These are phyloP conservation scores for Alternaria burnsii DNA, from an alignment of 2,329 filamentous ascomycete genomes.

Conservation along the genomic window DNA sequence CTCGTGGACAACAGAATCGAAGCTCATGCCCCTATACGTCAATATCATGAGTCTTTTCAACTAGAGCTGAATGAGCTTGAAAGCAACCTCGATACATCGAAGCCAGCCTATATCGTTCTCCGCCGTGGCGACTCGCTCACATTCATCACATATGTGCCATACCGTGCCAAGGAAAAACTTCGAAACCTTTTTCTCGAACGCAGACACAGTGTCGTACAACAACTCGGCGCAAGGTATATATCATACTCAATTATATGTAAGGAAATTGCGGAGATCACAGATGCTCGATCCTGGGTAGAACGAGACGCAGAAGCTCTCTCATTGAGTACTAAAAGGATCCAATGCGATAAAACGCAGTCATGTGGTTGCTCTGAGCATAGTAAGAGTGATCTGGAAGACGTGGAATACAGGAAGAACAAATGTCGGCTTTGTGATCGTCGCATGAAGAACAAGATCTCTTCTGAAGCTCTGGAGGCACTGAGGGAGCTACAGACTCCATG, in stretches of 20 bases:
- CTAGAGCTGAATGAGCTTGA: conserved; percentile 28
- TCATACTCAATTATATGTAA: conserved; percentile 35
- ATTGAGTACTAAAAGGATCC: neutral
- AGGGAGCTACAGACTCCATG: conserved; percentile 18
- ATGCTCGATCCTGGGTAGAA: conserved; percentile 38
- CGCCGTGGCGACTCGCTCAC: conserved; percentile 22
- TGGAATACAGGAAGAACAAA: conserved; percentile 34
- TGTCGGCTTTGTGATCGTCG: conserved; percentile 44
- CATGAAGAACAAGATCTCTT: conserved; percentile 41
- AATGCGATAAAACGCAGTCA: neutral
- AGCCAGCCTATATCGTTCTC: conserved; percentile 31
- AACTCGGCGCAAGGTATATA: conserved; percentile 28
- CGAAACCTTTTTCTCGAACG: conserved; percentile 23
- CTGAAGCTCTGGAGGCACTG: conserved; percentile 28
- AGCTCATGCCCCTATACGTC: neutral
- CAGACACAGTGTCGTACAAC: conserved; percentile 18
- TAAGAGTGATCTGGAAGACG: neutral
- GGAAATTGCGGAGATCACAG: conserved; percentile 37
- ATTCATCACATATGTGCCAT: conserved; percentile 36
- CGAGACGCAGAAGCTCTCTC: conserved; percentile 17
- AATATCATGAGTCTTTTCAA: conserved; percentile 17
- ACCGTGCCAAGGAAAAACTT: conserved; percentile 20
- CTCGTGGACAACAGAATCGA: neutral
- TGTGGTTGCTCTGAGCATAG: neutral
- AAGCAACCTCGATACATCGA: conserved; percentile 19